Evolutionary conservation across 768 basidiomycete genomes (phyloP).

Genomic region (Filobasidium floriforme): DNA sequence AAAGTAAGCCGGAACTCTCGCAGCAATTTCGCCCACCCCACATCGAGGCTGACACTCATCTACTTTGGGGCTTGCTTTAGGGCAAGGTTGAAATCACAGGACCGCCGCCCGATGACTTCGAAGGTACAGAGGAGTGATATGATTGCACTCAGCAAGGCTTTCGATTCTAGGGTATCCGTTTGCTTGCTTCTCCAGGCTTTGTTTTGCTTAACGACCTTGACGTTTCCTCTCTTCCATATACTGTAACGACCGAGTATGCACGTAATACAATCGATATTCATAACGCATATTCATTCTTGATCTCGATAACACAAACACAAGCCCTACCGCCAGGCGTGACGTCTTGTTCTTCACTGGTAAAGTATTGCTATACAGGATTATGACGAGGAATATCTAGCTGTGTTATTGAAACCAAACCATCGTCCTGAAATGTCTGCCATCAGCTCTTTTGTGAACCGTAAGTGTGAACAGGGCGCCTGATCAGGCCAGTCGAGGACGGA

Average conservation of each 20-base stretch:
- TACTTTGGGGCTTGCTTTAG: slow-evolving; percentile 14
- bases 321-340: no score
- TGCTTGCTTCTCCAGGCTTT: no score
- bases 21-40: neutral
- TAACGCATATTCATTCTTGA: no score
- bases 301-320: no score
- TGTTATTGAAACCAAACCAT: no score
- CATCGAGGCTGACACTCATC: neutral
- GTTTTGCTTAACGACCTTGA: no score
- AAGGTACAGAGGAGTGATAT: slow-evolving; percentile 16
- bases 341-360: no score
- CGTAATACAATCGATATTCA: no score
- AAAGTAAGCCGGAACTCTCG: slow-evolving; percentile 26
- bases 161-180: neutral
- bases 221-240: no score
- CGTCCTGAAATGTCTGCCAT: slow-evolving; percentile 64
- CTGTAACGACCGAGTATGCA: no score
- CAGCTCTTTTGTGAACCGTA: slow-evolving; percentile 84
- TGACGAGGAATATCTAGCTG: no score
- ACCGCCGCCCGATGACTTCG: slow-evolving; percentile 34
- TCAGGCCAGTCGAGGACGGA: neutral
- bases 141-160: neutral
- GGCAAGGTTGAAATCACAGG: slow-evolving; percentile 43
- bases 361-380: no score
- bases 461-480: slow-evolving; percentile 27